phyloP scores from a whole-genome alignment of 176 grass and related monocot genomes.

The Oryza meridionalis region DNA sequence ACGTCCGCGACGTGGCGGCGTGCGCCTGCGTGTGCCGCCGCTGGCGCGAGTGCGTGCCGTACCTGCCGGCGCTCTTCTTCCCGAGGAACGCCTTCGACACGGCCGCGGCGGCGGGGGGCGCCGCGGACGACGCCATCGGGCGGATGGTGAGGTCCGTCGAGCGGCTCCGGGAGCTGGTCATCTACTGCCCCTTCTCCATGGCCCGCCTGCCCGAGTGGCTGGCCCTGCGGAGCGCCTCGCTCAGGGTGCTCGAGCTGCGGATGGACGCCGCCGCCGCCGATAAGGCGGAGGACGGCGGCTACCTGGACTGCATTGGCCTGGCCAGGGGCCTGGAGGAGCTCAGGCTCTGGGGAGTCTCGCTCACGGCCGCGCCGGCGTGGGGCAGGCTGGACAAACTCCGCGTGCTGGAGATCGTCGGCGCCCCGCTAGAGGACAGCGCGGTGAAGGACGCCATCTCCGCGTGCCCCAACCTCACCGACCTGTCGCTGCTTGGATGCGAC shows the following conservation, averaged over 20 bases:
- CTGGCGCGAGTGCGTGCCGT: conserved; percentile 84
- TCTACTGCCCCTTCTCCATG: conserved; percentile 93
- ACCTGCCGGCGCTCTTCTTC: conserved; percentile 90
- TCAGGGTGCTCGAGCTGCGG: conserved; percentile 80
- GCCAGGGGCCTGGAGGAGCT: conserved; percentile 59
- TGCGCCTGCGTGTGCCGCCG: conserved; percentile 74
- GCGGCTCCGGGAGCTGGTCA: conserved; percentile 74
- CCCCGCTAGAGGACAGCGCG: conserved; percentile 60
- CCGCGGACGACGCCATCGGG: conserved; percentile 66
- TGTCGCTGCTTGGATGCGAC: conserved; percentile 85
- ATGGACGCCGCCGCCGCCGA: conserved; percentile 63
- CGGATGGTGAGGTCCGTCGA: conserved; percentile 65
- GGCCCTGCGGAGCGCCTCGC: conserved; percentile 51
- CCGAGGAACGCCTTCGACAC: conserved; percentile 71
- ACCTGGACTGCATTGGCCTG: conserved; percentile 72
- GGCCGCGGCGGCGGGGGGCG: neutral
- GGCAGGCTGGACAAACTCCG: conserved; percentile 50
- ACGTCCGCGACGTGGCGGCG: conserved; percentile 77
- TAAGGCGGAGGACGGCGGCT: conserved; percentile 31
- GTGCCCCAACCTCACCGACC: conserved; percentile 75
- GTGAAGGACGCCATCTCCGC: conserved; percentile 65
- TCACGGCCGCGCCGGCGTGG: conserved; percentile 68
- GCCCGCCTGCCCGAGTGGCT: conserved; percentile 63
- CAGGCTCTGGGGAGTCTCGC: conserved; percentile 82
- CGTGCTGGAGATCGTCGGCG: conserved; percentile 84